These are phyloP conservation scores for Apiospora saccharicola DNA, from an alignment of 2,329 filamentous ascomycete species.

Conservation along the genomic window DNA sequence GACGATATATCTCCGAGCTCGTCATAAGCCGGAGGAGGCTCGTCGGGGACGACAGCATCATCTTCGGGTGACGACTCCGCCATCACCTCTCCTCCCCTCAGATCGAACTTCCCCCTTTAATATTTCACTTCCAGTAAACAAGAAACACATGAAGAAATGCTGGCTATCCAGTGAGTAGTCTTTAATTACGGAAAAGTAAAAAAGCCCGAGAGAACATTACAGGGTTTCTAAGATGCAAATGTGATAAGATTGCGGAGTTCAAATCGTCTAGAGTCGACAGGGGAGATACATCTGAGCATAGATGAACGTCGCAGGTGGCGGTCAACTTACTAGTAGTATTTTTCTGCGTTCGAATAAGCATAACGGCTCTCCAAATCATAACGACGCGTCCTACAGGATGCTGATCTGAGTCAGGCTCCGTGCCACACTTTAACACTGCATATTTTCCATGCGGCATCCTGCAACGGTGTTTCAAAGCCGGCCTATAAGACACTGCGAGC, in stretches of 20 bases:
- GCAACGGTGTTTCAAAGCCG: not conserved
- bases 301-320: no score
- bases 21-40: not conserved
- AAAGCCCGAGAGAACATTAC: not conserved
- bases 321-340: not conserved
- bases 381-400: not conserved
- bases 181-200: not conserved
- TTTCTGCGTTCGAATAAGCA: not conserved
- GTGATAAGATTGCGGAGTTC: not conserved
- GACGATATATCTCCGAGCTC: not conserved
- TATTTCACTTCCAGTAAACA: not conserved
- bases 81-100: not conserved
- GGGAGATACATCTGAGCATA: not conserved
- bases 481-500: slow-evolving; percentile 17
- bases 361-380: not conserved
- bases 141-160: not conserved
- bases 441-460: not conserved
- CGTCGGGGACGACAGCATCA: not conserved
- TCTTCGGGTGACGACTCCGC: not conserved
- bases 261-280: not conserved
- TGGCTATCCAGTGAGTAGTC: not conserved
- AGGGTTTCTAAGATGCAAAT: not conserved
- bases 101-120: not conserved
- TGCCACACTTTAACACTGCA: not conserved
- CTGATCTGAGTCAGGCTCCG: not conserved